Evolutionary conservation across 805 yeast genomes (phyloP).

Genomic region (Barnettozyma sucrosica): DNA sequence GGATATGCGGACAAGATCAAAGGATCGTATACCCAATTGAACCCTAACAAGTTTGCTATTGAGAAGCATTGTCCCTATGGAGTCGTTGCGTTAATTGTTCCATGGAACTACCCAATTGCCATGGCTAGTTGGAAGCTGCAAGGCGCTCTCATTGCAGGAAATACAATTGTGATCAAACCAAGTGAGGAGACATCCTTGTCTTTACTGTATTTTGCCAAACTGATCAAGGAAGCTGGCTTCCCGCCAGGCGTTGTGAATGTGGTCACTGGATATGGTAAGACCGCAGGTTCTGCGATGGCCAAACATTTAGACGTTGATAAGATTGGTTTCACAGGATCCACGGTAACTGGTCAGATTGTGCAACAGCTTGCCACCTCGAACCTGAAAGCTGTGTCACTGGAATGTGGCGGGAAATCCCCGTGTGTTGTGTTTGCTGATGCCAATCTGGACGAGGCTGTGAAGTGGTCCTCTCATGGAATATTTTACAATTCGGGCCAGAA

Average conservation of each 20-base stretch:
- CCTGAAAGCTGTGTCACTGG: constrained; percentile 59
- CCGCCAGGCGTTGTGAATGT: constrained; percentile 75
- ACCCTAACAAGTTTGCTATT: constrained; percentile 61
- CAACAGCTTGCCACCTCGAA: constrained; percentile 56
- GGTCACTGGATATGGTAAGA: constrained; percentile 64
- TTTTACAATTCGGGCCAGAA: constrained; percentile 63
- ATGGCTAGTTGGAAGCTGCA: constrained; percentile 78
- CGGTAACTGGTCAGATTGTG: constrained; percentile 59
- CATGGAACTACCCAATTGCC: constrained; percentile 81
- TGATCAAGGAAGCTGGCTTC: constrained; percentile 64
- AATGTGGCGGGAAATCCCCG: constrained; percentile 73
- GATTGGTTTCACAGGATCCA: constrained; percentile 62
- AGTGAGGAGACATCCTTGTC: constrained; percentile 75
- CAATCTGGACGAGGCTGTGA: constrained; percentile 56
- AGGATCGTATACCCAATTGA: constrained; percentile 58
- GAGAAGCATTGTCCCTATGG: constrained; percentile 72
- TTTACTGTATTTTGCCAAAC: constrained; percentile 55
- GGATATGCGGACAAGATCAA: constrained; percentile 66
- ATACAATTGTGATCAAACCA: constrained; percentile 64
- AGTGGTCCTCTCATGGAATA: constrained; percentile 63
- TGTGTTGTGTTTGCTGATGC: constrained; percentile 58
- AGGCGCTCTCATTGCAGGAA: constrained; percentile 74
- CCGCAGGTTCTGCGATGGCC: constrained; percentile 65
- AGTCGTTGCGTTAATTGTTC: constrained; percentile 76
- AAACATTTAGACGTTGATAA: constrained; percentile 52